phyloP scores from a whole-genome alignment of 805 yeast species.

The Candida silvicultrix region DNA sequence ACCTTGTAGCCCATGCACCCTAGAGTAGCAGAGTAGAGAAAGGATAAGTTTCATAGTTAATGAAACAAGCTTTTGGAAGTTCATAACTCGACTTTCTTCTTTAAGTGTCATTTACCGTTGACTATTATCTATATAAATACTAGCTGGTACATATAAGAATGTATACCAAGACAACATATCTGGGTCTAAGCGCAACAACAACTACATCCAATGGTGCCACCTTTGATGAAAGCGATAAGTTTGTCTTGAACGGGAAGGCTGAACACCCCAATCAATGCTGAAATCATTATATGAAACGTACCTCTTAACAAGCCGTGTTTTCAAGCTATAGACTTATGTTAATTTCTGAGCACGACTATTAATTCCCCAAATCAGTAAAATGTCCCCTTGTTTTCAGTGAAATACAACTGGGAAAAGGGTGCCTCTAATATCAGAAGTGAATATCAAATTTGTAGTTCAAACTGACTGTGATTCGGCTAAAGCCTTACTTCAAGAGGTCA shows the following conservation, averaged over 20 bases:
- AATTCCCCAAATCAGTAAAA: background rate
- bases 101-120: too few relatives aligned
- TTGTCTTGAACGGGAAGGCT: background rate
- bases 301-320: background rate
- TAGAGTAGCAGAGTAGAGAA: too few relatives aligned
- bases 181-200: background rate
- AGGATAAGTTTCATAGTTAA: too few relatives aligned
- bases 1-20: too few relatives aligned
- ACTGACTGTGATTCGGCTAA: background rate
- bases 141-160: too few relatives aligned
- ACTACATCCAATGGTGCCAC: background rate
- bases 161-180: too few relatives aligned
- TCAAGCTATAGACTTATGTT: background rate
- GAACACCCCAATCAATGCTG: background rate
- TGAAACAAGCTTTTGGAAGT: too few relatives aligned
- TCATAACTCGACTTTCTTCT: too few relatives aligned
- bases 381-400: too few relatives aligned
- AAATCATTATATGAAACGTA: background rate
- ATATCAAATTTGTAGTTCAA: background rate
- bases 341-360: background rate
- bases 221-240: background rate
- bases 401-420: background rate
- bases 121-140: too few relatives aligned
- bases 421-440: background rate
- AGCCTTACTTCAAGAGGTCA: too few relatives aligned